Evolutionary conservation across 345 rosid species (phyloP), one percentile per base, ranked within the genome.

Genomic region (Firmiana major): DNA sequence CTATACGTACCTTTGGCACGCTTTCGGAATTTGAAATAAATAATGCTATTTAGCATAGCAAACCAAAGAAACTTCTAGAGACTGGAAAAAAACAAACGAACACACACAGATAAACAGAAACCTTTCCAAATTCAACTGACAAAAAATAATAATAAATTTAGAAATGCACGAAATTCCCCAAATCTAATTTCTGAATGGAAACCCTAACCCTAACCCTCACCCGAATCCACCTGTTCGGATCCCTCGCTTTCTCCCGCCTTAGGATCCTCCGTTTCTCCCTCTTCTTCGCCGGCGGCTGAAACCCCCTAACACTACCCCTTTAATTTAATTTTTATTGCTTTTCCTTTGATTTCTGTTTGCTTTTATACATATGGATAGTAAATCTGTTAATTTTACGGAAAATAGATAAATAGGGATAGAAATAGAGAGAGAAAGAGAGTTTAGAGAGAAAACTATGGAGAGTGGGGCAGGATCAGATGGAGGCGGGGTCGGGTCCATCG

Each of bases 401-500:
- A 10, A 63, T 31, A 36, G 22, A 79, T 60, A 70, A 63, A 38
- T n/a, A 76, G 75, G 63, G 43, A 77, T 45, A 26, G 77, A 49
- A 65, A 45, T 78, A 63, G 73, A 63, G 22, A 31, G 13, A 59
- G 81, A 72, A 74, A 81, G 81, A 62, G 63, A 46, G 60, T 63
- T 54, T 43, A 51, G 76, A 55, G 75, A 76, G 43, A 54, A 49
- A 75, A 68, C 63, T 59, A 88, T 90, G 97, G 91, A 81, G 69
- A 86, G 89, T 63, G 84, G 89, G 45, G 81, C 86, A 24, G 90
- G 86, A 82, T 79, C 89, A 59, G 86, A 82, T 58, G 86, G 83
- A 78, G 85, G 87, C 64, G 82, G 85, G 7, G 88, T 84, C 31
- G 98, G 97, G 28, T 90, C 98, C 69, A 92, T 97, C 75, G 99